phyloP scores from a whole-genome alignment of 208 protist genomes.

The Crithidia brevicula region DNA sequence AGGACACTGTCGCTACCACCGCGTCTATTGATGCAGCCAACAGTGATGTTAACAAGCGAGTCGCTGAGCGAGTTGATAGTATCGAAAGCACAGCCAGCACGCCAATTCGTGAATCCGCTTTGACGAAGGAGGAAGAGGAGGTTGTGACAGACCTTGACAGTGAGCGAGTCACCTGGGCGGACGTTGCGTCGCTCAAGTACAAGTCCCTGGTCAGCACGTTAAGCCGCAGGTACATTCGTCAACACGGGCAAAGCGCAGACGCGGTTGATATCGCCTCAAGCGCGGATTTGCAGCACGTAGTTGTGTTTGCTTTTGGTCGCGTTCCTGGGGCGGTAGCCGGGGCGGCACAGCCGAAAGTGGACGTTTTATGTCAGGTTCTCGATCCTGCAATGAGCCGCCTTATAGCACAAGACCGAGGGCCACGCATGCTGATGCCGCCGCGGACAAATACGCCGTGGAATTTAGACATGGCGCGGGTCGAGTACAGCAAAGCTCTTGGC shows the following conservation, averaged over 20 bases:
- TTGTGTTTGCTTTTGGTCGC: conserved; percentile 31
- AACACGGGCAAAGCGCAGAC: conserved; percentile 19
- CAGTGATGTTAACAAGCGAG: not conserved
- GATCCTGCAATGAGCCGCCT: conserved; percentile 40
- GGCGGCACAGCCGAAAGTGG: conserved; percentile 16
- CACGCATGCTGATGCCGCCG: conserved; percentile 31
- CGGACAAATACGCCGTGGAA: conserved; percentile 14
- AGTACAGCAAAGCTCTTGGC: conserved; percentile 23
- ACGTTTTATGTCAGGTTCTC: conserved; percentile 29
- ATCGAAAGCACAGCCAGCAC: not conserved
- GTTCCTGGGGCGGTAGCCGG: not conserved
- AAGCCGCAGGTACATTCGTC: conserved; percentile 17
- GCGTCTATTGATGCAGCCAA: not conserved
- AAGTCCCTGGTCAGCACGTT: conserved; percentile 41
- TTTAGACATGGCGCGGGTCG: conserved; percentile 10
- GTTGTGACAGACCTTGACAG: conserved; percentile 54
- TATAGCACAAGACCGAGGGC: conserved; percentile 45
- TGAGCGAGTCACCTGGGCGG: conserved; percentile 52
- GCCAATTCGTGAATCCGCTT: conserved; percentile 15
- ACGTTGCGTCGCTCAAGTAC: conserved; percentile 62
- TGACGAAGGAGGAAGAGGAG: conserved; percentile 38
- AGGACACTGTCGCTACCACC: not conserved
- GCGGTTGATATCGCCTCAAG: conserved; percentile 38
- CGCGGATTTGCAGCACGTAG: conserved; percentile 46
- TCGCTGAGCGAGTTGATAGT: not conserved